These are phyloP conservation scores for Trypanosoma lewisi DNA, from an alignment of 208 protist species.

Conservation along the genomic window DNA sequence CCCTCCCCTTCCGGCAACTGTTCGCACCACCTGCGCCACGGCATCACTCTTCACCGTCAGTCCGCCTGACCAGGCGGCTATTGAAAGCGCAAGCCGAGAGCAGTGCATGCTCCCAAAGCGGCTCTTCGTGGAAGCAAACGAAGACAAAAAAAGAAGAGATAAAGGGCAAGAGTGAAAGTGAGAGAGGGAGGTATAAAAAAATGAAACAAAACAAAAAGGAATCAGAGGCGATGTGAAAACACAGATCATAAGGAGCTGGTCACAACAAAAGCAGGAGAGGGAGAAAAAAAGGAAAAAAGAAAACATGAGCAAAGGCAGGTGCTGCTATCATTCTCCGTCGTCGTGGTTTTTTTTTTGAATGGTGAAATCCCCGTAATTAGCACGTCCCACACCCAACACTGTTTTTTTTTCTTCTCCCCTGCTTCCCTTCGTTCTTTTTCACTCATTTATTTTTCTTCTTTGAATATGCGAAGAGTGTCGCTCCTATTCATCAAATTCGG, in stretches of 20 bases:
- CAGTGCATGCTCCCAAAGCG: not conserved
- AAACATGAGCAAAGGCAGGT: not conserved
- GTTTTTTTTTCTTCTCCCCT: no score
- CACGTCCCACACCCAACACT: no score
- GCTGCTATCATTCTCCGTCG: no score
- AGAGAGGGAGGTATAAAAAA: not conserved
- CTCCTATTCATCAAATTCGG: no score
- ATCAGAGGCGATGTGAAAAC: no score
- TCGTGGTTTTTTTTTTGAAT: no score
- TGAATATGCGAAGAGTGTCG: no score
- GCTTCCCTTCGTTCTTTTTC: no score
- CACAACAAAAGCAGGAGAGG: constrained; percentile 1
- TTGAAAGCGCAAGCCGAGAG: constrained; percentile 6
- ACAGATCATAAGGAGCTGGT: not conserved
- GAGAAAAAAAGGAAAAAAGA: constrained; percentile 20
- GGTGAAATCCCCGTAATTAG: no score
- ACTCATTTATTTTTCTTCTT: no score
- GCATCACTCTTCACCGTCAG: constrained; percentile 14
- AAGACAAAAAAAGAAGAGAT: not conserved
- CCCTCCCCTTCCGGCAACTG: not conserved
- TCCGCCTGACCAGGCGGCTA: constrained; percentile 14
- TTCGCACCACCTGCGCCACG: constrained; percentile 24
- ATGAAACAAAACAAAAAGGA: not conserved
- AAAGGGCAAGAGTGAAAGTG: not conserved
- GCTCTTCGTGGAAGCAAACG: not conserved